Percentiles rank a stretch among this genome's conserved stretches.
phyloP scores from a whole-genome alignment of 2,329 filamentous ascomycete genomes.

The Orbilia javanica region DNA sequence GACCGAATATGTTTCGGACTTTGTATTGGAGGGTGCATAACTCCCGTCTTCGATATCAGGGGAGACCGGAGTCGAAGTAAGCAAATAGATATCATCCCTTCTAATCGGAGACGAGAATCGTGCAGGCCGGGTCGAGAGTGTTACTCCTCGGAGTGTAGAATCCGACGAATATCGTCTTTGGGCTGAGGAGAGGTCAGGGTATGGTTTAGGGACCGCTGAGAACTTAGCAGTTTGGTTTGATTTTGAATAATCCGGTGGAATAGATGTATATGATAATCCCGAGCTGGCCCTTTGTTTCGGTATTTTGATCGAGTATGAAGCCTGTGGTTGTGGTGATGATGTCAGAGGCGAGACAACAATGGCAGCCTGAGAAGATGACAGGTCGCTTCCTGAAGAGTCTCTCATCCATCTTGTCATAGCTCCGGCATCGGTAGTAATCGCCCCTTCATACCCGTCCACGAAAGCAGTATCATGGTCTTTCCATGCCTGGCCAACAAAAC shows the following conservation, averaged over 20 bases:
- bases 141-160: constrained; percentile 29
- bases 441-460: constrained; percentile 25
- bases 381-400: constrained; percentile 51
- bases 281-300: constrained; percentile 17
- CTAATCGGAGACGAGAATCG: constrained; percentile 30
- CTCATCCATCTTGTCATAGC: constrained; percentile 43
- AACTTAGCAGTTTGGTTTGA: constrained; percentile 1
- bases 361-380: constrained; percentile 26
- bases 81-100: constrained; percentile 31
- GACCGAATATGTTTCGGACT: constrained; percentile 22
- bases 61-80: constrained; percentile 9
- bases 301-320: not conserved
- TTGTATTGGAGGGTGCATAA: constrained; percentile 8
- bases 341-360: constrained; percentile 23
- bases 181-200: not conserved
- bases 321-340: not conserved
- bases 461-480: constrained; percentile 43
- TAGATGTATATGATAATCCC: constrained; percentile 7
- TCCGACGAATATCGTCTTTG: constrained; percentile 50
- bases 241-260: constrained; percentile 8
- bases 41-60: not conserved
- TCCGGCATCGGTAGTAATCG: not conserved
- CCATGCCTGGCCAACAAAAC: constrained; percentile 40
- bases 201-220: constrained; percentile 5
- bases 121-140: constrained; percentile 19